Conservation (phyloP, 768 basidiomycete genomes). For the Tricholoma sp. region DNA sequence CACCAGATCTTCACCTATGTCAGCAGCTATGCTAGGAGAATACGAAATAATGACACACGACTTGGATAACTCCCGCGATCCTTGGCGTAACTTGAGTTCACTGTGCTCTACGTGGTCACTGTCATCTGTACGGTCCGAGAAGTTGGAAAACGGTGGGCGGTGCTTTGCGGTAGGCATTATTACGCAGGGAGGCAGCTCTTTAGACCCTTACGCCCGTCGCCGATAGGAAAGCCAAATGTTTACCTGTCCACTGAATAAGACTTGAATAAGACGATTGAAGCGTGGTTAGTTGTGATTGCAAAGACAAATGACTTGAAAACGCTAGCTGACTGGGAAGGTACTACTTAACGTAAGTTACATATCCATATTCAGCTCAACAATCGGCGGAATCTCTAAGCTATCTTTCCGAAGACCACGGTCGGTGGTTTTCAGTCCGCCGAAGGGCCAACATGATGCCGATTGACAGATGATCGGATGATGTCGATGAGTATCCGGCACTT, state of each 20-base stretch:
- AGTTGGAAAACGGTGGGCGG: slow-evolving; percentile 9
- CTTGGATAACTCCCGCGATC: slow-evolving; percentile 8
- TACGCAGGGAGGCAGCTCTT: not conserved
- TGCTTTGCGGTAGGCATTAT: not conserved
- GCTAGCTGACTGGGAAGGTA: not conserved
- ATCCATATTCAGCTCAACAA: not conserved
- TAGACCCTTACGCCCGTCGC: too few relatives aligned
- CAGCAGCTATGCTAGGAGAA: not conserved
- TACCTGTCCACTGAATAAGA: too few relatives aligned
- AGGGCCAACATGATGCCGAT: not conserved
- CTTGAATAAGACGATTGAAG: too few relatives aligned
- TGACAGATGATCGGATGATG: too few relatives aligned
- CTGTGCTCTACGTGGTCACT: slow-evolving; percentile 14
- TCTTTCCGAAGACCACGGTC: slow-evolving; percentile 1
- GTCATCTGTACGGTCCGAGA: slow-evolving; percentile 14
- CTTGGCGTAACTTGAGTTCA: slow-evolving; percentile 7
- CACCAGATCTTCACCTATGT: slow-evolving; percentile 35
- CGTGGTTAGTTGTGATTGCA: too few relatives aligned
- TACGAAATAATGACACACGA: slow-evolving; percentile 12
- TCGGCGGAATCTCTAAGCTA: not conserved
- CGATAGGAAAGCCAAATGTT: too few relatives aligned
- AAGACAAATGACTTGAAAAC: too few relatives aligned
- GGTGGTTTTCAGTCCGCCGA: not conserved
- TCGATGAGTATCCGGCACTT: too few relatives aligned
- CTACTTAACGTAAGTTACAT: not conserved